These are phyloP conservation scores for Pezicula carpinea DNA, from an alignment of 2,329 filamentous ascomycete genomes.

Conservation along the genomic window DNA sequence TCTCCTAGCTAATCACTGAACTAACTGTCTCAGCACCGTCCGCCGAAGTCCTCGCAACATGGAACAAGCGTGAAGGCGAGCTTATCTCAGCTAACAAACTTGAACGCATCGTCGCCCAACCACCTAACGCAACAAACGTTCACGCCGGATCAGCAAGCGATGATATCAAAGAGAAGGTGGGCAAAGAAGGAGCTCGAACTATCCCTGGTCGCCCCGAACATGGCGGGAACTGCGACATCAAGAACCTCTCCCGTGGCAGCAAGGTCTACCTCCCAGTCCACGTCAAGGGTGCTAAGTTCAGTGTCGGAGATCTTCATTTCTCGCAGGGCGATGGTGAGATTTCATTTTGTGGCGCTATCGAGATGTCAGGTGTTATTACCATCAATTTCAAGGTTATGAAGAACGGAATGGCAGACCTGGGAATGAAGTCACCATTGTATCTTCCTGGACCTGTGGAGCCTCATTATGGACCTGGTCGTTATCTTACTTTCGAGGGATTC, in stretches of 20 bases:
- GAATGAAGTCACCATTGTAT: conserved; percentile 80
- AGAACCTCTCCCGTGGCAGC: conserved; percentile 73
- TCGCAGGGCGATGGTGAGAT: conserved; percentile 88
- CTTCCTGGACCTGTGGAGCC: conserved; percentile 83
- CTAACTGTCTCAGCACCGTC: conserved; percentile 54
- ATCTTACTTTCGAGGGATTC: conserved; percentile 87
- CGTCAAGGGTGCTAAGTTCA: conserved; percentile 82
- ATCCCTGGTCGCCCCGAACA: conserved; percentile 50
- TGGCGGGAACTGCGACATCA: conserved; percentile 89
- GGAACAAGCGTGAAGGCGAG: conserved; percentile 80
- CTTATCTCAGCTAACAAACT: conserved; percentile 67
- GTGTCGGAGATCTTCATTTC: conserved; percentile 84
- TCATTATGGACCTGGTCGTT: conserved; percentile 76
- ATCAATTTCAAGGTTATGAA: conserved; percentile 89
- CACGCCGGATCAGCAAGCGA: conserved; percentile 65
- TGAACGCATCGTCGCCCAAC: conserved; percentile 69
- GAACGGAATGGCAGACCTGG: conserved; percentile 67
- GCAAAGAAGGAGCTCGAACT: conserved; percentile 74
- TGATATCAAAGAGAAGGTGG: conserved; percentile 61
- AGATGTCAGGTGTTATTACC: conserved; percentile 90
- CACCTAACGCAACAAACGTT: conserved; percentile 65
- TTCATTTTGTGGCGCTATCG: conserved; percentile 83
- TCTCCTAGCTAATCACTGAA: not conserved
- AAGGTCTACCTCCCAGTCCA: conserved; percentile 88
- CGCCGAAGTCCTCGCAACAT: conserved; percentile 62